Evolutionary conservation across 1,284 basidiomycete species (phyloP).

Genomic region (Heterobasidion annosum): DNA sequence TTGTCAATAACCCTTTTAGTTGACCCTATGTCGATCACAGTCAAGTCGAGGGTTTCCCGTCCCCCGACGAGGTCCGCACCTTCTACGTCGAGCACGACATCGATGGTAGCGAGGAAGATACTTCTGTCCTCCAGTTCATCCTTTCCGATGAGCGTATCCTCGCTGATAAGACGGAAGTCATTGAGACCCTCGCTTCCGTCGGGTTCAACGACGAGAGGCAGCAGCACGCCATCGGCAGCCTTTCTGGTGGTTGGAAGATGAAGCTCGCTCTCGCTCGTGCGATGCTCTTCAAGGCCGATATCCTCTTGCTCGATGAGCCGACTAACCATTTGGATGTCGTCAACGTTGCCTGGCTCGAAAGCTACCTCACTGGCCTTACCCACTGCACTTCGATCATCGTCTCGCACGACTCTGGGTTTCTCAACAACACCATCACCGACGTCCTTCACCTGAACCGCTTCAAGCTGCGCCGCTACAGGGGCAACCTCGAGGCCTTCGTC

Average conservation of each 20-base stretch:
- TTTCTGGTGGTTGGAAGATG: constrained; percentile 99
- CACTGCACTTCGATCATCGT: constrained; percentile 97
- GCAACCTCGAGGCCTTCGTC: constrained; percentile 96
- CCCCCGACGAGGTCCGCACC: constrained; percentile 90
- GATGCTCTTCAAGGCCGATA: constrained; percentile 98
- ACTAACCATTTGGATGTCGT: constrained; percentile 98
- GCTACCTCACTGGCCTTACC: constrained; percentile 85
- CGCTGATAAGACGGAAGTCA: constrained; percentile 62
- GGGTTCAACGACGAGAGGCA: constrained; percentile 89
- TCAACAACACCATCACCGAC: constrained; percentile 98
- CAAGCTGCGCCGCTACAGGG: constrained; percentile 96
- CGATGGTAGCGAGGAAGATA: constrained; percentile 91
- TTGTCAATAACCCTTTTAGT: background rate
- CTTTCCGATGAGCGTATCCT: constrained; percentile 80
- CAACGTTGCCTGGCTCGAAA: constrained; percentile 96
- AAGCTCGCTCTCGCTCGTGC: constrained; percentile 98
- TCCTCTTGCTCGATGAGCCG: constrained; percentile 93
- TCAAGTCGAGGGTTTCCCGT: constrained; percentile 97
- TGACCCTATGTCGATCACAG: constrained; percentile 23
- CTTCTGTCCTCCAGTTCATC: constrained; percentile 87
- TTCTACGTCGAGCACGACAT: constrained; percentile 99
- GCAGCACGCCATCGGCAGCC: constrained; percentile 75
- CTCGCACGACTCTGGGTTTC: constrained; percentile 97
- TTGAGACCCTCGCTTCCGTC: constrained; percentile 80
- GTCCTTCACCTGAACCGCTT: constrained; percentile 99